Conservation (phyloP, 2,329 filamentous ascomycete genomes). For the Beauveria pseudobassiana region DNA sequence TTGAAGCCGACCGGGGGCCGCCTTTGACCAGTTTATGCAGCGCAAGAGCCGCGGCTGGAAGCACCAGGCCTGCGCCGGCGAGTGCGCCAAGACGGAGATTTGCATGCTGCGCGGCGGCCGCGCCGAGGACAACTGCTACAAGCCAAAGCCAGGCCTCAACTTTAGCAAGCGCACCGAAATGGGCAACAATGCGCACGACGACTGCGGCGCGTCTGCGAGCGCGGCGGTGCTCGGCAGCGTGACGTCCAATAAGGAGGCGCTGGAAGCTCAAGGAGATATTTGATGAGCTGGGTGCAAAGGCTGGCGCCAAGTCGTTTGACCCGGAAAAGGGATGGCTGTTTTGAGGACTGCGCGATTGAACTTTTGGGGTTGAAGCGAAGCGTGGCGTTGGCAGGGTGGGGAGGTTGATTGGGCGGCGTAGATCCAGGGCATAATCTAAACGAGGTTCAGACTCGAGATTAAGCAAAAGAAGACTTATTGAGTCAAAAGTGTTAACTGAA, state of each 20-base stretch:
- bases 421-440: not conserved
- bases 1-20: conserved; percentile 33
- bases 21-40: conserved; percentile 39
- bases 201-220: conserved; percentile 24
- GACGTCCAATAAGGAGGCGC: conserved; percentile 17
- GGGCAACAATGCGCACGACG: conserved; percentile 17
- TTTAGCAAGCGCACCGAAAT: conserved; percentile 24
- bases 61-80: conserved; percentile 31
- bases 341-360: not conserved
- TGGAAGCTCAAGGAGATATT: conserved; percentile 18
- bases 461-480: not conserved
- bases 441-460: not conserved
- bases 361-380: too few species aligned
- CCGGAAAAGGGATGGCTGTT: not conserved
- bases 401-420: not conserved
- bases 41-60: conserved; percentile 41
- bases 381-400: too few species aligned
- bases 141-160: conserved; percentile 27
- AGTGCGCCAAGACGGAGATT: conserved; percentile 37
- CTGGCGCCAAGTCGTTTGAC: not conserved
- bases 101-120: conserved; percentile 46
- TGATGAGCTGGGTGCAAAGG: not conserved
- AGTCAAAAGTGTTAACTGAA: too few species aligned
- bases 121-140: conserved; percentile 44
- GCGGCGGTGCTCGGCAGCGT: conserved; percentile 21